Base-by-base conservation (phyloP, 2,329 filamentous ascomycete genomes). In the Cephalotrichum gorgonifer region DNA sequence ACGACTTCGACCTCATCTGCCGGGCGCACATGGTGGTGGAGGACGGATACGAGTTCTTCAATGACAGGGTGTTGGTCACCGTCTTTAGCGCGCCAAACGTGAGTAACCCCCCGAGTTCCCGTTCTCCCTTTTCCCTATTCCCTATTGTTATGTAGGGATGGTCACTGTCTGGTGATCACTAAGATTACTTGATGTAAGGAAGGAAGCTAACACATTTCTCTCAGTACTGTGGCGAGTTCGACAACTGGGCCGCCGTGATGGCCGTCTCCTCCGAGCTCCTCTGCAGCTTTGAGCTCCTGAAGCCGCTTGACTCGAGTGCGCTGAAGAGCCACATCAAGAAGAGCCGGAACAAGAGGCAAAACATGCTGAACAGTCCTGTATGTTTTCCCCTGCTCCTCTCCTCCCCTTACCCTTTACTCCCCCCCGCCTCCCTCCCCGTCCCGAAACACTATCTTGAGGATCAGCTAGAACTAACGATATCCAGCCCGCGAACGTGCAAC, bases 301-400 rank as follows among this genome's bases (percentile, higher is more conserved):
- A 98, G 67, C 93, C 93, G 7, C 76, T 98, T 43, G 93, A 98
- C 67, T 96, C 90, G 12, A 94, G 87, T 58, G 91, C 91, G 30
- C 74, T 98, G 53, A 98, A 98, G 77, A 96, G 85, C 58, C 93
- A 98, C 63, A 98, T 98, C 68, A 98, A 98, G 74, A 97, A 96
- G 73, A 90, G 90, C 53, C 79, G 90, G 53, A 95, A 90, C 69
- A 94, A 94, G 74, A 79, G 91, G 53, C 88, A 95, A 67, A 91
- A 83, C 67, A 94, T 95, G 79, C 76, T 96, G 52, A 96, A 95
- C 75, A 95, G 89, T 73, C 91, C 91, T 63, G 88, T 94, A 82
- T 71, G 88, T 83, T 45, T 30, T 20, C 33, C 31, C 14, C 20
- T 38, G 15, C 33, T 17, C n/a, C 8, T n/a, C n/a, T 11, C 35